phyloP scores from a whole-genome alignment of 768 basidiomycete species.

The Boletus fagicola region DNA sequence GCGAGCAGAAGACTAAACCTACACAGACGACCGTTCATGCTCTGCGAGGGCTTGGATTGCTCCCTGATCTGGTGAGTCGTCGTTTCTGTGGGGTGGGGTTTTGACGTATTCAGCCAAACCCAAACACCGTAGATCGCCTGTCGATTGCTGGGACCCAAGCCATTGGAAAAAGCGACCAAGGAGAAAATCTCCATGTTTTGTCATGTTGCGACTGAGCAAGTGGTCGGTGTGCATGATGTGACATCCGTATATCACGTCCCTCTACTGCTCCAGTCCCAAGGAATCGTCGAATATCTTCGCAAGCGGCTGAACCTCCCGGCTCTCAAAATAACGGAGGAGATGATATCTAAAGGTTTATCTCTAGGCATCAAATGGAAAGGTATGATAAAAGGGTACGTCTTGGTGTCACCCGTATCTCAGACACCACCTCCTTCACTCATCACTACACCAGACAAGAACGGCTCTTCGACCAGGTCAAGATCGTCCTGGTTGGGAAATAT shows the following conservation, averaged over 20 bases:
- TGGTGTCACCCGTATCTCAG: neutral
- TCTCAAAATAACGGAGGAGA: constrained; percentile 52
- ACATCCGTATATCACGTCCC: constrained; percentile 98
- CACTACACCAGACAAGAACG: constrained; percentile 74
- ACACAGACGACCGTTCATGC: constrained; percentile 97
- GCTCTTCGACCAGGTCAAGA: constrained; percentile 81
- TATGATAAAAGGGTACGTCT: constrained; percentile 71
- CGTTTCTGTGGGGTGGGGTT: neutral
- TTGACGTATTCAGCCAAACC: neutral
- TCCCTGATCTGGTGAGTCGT: constrained; percentile 80
- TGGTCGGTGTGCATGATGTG: constrained; percentile 94
- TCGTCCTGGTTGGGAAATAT: constrained; percentile 96
- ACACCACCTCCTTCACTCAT: constrained; percentile 1
- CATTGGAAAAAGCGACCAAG: constrained; percentile 82
- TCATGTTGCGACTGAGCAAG: constrained; percentile 86
- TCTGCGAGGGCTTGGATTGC: constrained; percentile 84
- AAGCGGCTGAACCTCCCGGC: constrained; percentile 74
- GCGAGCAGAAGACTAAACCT: constrained; percentile 98
- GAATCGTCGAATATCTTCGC: constrained; percentile 81
- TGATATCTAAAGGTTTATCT: constrained; percentile 58
- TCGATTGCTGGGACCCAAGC: constrained; percentile 74
- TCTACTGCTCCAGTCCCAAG: constrained; percentile 85
- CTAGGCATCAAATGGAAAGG: constrained; percentile 79
- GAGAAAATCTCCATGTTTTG: constrained; percentile 99
- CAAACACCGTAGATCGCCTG: constrained; percentile 75